Evolutionary conservation across 768 basidiomycete species (phyloP).

Genomic region (Daedaleopsis sinensis): DNA sequence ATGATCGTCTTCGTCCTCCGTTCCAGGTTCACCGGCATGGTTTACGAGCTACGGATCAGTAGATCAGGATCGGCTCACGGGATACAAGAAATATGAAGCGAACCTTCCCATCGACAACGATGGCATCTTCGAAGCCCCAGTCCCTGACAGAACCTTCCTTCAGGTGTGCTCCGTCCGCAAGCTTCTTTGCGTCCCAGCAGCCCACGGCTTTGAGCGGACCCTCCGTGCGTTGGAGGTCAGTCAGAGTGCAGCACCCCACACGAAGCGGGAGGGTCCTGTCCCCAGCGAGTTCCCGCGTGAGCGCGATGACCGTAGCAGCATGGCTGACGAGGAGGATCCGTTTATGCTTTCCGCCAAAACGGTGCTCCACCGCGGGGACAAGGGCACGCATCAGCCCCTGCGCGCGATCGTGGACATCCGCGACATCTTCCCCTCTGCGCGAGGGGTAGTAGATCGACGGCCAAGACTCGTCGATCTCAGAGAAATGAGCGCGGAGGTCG

Average conservation of each 20-base stretch:
- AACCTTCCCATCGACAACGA: constrained; percentile 64
- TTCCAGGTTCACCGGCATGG: constrained; percentile 69
- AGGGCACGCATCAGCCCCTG: constrained; percentile 55
- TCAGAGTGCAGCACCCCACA: constrained; percentile 78
- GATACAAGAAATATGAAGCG: not conserved
- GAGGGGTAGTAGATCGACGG: constrained; percentile 67
- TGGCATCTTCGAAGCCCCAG: constrained; percentile 83
- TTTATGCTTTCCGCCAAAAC: constrained; percentile 46
- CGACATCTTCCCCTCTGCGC: constrained; percentile 72
- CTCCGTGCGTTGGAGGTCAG: constrained; percentile 48
- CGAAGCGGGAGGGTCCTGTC: constrained; percentile 55
- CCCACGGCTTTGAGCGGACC: constrained; percentile 37
- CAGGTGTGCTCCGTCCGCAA: constrained; percentile 64
- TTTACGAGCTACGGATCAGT: constrained; percentile 56
- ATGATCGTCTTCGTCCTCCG: constrained; percentile 59
- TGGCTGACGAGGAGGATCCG: constrained; percentile 70
- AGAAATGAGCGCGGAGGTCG: constrained; percentile 56
- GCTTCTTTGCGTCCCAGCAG: constrained; percentile 46
- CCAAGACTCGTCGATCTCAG: constrained; percentile 67
- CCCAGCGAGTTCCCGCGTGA: constrained; percentile 60
- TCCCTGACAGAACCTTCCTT: constrained; percentile 62
- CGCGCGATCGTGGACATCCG: constrained; percentile 62
- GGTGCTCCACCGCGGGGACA: constrained; percentile 50
- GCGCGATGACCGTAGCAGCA: constrained; percentile 72
- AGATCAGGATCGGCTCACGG: not conserved